Base-by-base conservation (phyloP, 495 filamentous ascomycete genomes). In the Eremomyces bilateralis region DNA sequence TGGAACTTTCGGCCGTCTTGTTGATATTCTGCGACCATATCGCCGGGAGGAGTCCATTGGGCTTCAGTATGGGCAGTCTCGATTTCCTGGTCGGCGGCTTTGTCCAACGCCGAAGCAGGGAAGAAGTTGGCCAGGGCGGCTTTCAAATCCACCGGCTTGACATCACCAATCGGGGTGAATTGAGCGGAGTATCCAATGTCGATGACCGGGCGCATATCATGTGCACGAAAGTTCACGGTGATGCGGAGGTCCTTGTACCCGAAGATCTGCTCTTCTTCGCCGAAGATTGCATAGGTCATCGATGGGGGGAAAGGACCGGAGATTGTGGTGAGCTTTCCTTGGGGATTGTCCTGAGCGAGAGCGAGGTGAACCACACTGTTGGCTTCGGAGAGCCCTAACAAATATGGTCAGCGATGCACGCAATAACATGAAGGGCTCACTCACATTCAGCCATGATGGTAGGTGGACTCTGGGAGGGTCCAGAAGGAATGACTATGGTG, bases 241-340 rank as follows among this genome's bases (percentile, higher is more conserved):
- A 95, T 71, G 31, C 70, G 65, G 36, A 93, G 59, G 19, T 67
- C 66, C 42, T 77, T 70, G 56, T 95, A 92, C 16, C 88, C 88
- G 42, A 93, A 85, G 33, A 99, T 85, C 12, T 59, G 61, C 57
- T 99, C 82, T 0, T 80, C 73, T 12, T 94, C 74, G 47, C 82
- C 85, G 46, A 94, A 95, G 37, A 99, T 77, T 0, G 76, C 58
- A 51, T 93, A 93, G 15, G 83, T 93, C 53, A 85, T 88, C 45
- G 65, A 66, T 1, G 88, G 88, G 38, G 79, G 64, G 55, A 95
- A 94, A 35, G 61, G 64, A 16, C 15, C 6, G n/a, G n/a, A n/a
- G 24, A 27, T 27, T 43, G 41, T 17, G 19, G 40, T 29, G 42
- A 38, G 31, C 42, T 38, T 19, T 20, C 38, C 28, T 38, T 15